Evolutionary conservation across 257 asterid species (phyloP).

Genomic region (Buddleja alternifolia): DNA sequence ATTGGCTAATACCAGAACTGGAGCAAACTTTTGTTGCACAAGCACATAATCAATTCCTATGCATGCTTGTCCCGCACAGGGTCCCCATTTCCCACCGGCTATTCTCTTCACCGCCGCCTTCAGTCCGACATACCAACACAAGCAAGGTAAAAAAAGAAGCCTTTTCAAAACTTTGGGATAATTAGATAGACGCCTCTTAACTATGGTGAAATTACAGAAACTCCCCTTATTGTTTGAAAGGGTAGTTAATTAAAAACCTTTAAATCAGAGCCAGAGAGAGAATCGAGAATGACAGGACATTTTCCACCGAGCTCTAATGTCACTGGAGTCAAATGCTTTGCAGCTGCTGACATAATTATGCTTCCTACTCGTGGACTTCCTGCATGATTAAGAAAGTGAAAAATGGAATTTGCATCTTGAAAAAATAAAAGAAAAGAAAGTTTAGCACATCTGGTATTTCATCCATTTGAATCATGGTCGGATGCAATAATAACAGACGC

Average conservation of each 20-base stretch:
- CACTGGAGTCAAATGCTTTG: constrained; percentile 93
- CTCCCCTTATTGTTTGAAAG: background rate
- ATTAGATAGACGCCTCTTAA: too few species aligned
- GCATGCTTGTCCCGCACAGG: constrained; percentile 98
- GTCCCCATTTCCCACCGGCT: constrained; percentile 88
- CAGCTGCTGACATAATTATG: constrained; percentile 87
- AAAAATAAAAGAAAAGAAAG: background rate
- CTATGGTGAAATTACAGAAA: too few species aligned
- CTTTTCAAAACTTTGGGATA: background rate
- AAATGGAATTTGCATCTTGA: constrained; percentile 4
- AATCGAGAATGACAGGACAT: constrained; percentile 82
- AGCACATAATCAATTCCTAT: constrained; percentile 84
- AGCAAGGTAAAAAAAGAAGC: constrained; percentile 15
- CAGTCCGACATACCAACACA: constrained; percentile 26
- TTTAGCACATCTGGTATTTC: background rate
- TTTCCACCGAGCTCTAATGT: constrained; percentile 95
- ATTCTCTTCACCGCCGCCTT: constrained; percentile 85
- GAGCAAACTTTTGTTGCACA: constrained; percentile 59
- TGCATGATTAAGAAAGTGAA: constrained; percentile 31
- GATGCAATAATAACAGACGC: background rate
- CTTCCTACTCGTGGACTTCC: constrained; percentile 85
- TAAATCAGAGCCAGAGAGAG: constrained; percentile 58
- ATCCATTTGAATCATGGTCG: constrained; percentile 4
- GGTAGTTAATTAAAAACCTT: constrained; percentile 49
- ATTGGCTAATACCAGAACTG: constrained; percentile 55